phyloP scores from a whole-genome alignment of 129 eudicot genomes.

The Flaveria linearis region DNA sequence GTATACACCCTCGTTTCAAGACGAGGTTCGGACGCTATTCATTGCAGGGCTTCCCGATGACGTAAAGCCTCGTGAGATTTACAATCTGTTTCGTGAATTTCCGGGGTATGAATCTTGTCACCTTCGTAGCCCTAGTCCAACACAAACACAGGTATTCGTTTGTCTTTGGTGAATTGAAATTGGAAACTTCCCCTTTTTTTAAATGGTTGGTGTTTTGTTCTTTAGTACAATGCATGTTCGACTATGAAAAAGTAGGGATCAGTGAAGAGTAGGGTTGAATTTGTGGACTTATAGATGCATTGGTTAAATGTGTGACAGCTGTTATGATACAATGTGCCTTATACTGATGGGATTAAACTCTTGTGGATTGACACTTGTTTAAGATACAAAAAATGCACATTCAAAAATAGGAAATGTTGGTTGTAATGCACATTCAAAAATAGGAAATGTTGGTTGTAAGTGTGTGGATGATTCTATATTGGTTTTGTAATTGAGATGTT shows the following conservation, averaged over 20 bases:
- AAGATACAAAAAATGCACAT: conserved; percentile 5
- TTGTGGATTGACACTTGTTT: background rate
- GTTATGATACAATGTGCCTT: background rate
- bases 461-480: background rate
- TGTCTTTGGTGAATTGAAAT: background rate
- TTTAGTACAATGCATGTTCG: background rate
- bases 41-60: conserved; percentile 93
- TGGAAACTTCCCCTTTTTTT: background rate
- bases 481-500: background rate
- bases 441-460: conserved; percentile 15
- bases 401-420: conserved; percentile 11
- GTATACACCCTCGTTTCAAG: conserved; percentile 42
- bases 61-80: conserved; percentile 83
- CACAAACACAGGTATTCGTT: conserved; percentile 53
- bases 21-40: conserved; percentile 83
- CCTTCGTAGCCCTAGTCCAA: conserved; percentile 62
- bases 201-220: background rate
- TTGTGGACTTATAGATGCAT: background rate
- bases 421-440: conserved; percentile 8
- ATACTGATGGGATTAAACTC: background rate
- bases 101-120: conserved; percentile 85
- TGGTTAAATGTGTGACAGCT: background rate
- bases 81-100: conserved; percentile 80
- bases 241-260: conserved; percentile 6
- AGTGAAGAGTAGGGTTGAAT: background rate